phyloP scores from a whole-genome alignment of 2,329 filamentous ascomycete genomes.

The Colletotrichum eremochloae region DNA sequence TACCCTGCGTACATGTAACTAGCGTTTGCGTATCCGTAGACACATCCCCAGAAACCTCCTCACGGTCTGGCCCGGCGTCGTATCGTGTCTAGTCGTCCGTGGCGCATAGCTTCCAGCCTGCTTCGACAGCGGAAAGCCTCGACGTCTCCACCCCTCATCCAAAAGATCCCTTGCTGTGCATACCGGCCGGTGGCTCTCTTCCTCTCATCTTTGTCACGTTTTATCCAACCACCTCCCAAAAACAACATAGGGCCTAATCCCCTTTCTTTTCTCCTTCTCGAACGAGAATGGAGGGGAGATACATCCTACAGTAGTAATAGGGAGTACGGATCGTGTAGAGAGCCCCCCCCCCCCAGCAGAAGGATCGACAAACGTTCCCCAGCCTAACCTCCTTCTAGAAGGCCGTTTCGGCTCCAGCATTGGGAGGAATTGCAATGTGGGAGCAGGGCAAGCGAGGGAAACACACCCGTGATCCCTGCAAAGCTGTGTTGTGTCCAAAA shows the following conservation, averaged over 20 bases:
- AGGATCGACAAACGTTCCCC: constrained; percentile 3
- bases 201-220: background rate
- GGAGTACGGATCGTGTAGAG: too few relatives aligned
- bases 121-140: background rate
- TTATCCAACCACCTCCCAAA: background rate
- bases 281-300: background rate
- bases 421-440: background rate
- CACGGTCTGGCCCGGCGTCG: background rate
- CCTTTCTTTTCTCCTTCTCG: background rate
- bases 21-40: background rate
- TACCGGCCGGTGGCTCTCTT: background rate
- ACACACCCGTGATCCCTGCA: background rate
- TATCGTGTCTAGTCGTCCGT: background rate
- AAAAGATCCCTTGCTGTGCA: background rate
- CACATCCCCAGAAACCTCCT: too few relatives aligned
- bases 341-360: background rate
- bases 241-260: background rate
- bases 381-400: constrained; percentile 20
- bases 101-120: too few relatives aligned
- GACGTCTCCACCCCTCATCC: background rate
- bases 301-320: background rate
- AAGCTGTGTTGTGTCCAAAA: background rate
- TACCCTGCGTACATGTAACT: constrained; percentile 8
- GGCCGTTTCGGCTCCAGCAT: constrained; percentile 2
- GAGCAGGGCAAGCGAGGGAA: background rate